Base-by-base conservation (phyloP, 2,329 filamentous ascomycete genomes). In the Botryotinia calthae region DNA sequence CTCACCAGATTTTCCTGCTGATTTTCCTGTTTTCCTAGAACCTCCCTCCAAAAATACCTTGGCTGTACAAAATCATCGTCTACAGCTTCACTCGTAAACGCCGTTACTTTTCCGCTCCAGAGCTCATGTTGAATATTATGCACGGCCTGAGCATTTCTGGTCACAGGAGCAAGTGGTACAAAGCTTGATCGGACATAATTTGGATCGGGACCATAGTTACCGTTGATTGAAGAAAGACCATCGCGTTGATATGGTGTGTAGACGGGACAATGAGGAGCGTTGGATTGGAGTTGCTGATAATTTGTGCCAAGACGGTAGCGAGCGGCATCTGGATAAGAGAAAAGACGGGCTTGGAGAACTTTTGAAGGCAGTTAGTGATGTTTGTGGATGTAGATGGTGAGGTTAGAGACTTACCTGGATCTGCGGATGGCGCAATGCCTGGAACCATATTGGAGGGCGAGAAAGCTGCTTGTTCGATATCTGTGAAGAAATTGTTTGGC, bases 401-500 rank as follows among this genome's bases (percentile, higher is more conserved):
- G 75, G 62, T 75, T 77, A 1, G 4, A 48, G 0, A 42, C 56
- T 46, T 67, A 68, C 72, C 89, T 1, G 90, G 90, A 77, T 93
- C 91, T 75, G 89, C 89, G 10, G 90, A 91, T 20, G 90, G 87
- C 81, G 92, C 90, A 72, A 90, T 87, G 69, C 90, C 90, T 7
- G 90, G 90, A 8, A 88, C 85, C 81, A 92, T 82, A 79, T 92
- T 89, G 4, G 89, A 86, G 46, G 91, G 90, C 74, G 87, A 89
- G 85, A 92, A 93, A 2, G 90, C 89, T n/a, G 88, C 85, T 80
- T 92, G 90, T 83, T 93, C 90, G 69, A 92, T 90, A 77, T 91
- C 88, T 75, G 87, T 86, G 75, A 89, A 89, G 80, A 89, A 89
- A 79, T 89, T 89, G 79, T 86, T 70, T 16, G 88, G 87, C 63